phyloP scores from a whole-genome alignment of 164 flowering plant species.

The Amborella trichopoda region DNA sequence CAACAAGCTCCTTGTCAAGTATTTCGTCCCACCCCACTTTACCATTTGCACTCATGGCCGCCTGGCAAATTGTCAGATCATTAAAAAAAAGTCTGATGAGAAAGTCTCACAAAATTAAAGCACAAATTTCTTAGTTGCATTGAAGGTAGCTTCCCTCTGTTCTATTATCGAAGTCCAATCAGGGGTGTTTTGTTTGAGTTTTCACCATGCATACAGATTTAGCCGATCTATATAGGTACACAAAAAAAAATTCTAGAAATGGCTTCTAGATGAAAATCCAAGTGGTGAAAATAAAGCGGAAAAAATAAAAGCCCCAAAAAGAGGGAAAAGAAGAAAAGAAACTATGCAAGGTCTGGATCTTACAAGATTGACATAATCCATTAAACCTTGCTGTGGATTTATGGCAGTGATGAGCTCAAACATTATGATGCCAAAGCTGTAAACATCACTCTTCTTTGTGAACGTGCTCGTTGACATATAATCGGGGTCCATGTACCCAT shows the following conservation, averaged over 20 bases:
- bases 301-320: not conserved
- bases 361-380: constrained; percentile 88
- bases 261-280: too few relatives aligned
- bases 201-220: too few relatives aligned
- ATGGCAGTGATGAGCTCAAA: constrained; percentile 93
- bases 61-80: constrained; percentile 40
- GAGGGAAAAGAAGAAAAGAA: not conserved
- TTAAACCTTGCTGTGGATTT: constrained; percentile 83
- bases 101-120: too few relatives aligned
- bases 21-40: constrained; percentile 66
- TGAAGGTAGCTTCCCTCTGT: too few relatives aligned
- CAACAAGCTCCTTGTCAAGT: constrained; percentile 58
- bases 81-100: not conserved
- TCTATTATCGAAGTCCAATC: too few relatives aligned
- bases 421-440: constrained; percentile 83
- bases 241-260: too few relatives aligned
- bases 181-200: too few relatives aligned
- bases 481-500: constrained; percentile 94
- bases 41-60: constrained; percentile 72
- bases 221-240: too few relatives aligned
- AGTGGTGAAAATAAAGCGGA: too few relatives aligned
- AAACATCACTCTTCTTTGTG: constrained; percentile 89
- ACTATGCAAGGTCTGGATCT: too few relatives aligned
- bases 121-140: too few relatives aligned
- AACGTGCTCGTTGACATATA: constrained; percentile 83